Evolutionary conservation across 2,329 filamentous ascomycete genomes (phyloP).

Genomic region (Botrytis byssoidea): DNA sequence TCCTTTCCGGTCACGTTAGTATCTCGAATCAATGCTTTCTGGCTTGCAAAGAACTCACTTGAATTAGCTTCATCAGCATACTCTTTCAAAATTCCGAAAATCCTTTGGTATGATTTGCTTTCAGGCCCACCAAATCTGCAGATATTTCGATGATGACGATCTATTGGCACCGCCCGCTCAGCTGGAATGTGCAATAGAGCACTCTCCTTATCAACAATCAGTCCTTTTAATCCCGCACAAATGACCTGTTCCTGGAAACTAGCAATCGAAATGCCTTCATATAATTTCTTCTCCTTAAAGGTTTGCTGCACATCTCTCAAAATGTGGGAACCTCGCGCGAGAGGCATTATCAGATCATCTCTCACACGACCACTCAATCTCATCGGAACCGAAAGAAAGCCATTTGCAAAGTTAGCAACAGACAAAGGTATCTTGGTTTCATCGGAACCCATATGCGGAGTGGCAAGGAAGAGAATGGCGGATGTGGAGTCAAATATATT

Average conservation of each 20-base stretch:
- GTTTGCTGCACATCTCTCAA: too few species aligned
- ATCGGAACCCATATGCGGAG: constrained; percentile 42
- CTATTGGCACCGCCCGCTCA: constrained; percentile 1
- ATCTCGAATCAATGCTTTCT: not conserved
- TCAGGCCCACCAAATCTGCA: constrained; percentile 23
- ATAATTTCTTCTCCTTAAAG: too few species aligned
- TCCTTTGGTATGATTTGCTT: constrained; percentile 4
- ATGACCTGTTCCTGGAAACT: not conserved
- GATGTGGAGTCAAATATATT: constrained; percentile 31
- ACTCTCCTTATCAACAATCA: constrained; percentile 23
- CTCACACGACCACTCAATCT: constrained; percentile 2
- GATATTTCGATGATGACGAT: constrained; percentile 28
- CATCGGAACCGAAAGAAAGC: not conserved
- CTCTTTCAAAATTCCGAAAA: too few species aligned
- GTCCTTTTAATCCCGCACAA: not conserved
- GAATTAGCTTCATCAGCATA: constrained; percentile 6
- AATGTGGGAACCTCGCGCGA: too few species aligned
- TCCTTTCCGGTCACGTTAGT: too few species aligned
- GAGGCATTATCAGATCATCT: too few species aligned
- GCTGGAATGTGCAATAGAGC: constrained; percentile 1
- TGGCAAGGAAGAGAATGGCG: constrained; percentile 43
- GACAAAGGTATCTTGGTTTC: constrained; percentile 16
- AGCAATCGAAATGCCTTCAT: not conserved
- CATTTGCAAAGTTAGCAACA: constrained; percentile 1
- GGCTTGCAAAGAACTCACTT: too few species aligned